Evolutionary conservation across 2,329 filamentous ascomycete species (phyloP).

Genomic region (Diaporthe capsici): DNA sequence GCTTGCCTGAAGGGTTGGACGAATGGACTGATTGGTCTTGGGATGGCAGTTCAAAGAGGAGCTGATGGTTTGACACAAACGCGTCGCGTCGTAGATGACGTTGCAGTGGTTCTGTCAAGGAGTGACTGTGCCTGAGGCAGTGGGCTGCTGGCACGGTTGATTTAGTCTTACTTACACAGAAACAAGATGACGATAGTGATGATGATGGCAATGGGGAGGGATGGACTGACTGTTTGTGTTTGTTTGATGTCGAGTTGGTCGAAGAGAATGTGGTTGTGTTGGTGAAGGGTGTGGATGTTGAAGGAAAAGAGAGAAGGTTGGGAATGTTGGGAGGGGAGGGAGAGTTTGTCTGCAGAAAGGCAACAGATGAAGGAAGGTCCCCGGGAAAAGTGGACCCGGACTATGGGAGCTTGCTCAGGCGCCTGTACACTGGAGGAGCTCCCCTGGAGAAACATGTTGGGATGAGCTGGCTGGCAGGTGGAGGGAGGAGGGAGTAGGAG

Average conservation of each 20-base stretch:
- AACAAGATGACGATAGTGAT: not conserved
- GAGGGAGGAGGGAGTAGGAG: not conserved
- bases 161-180: not conserved
- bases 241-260: not conserved
- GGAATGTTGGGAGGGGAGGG: not conserved
- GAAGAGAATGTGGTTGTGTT: not conserved
- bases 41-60: not conserved
- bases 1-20: constrained; percentile 1
- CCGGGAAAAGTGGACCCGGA: not conserved
- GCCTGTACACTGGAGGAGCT: not conserved
- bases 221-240: constrained; percentile 5
- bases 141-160: not conserved
- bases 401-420: not conserved
- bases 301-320: constrained; percentile 14
- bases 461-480: not conserved
- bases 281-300: not conserved
- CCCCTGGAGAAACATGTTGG: not conserved
- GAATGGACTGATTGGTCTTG: not conserved
- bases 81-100: not conserved
- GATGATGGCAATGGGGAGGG: not conserved
- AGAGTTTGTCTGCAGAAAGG: constrained; percentile 1
- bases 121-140: constrained; percentile 8
- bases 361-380: not conserved
- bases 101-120: constrained; percentile 1
- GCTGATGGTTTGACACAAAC: not conserved